Evolutionary conservation across 2,329 filamentous ascomycete genomes (phyloP), one percentile per base, ranked within the genome.

Genomic region (Penicillium sp.): DNA sequence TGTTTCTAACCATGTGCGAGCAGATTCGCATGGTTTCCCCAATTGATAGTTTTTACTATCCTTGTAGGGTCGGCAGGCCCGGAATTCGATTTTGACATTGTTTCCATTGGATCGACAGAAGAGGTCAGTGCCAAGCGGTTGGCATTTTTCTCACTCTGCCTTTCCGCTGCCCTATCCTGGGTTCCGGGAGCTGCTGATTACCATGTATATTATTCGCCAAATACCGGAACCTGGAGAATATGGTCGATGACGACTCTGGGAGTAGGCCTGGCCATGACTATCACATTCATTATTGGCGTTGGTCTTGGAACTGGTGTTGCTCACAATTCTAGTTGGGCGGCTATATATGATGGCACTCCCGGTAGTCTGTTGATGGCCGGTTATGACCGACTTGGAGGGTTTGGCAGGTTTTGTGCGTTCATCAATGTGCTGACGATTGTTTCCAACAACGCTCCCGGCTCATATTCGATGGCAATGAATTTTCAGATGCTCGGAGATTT

Each of bases 391-490:
- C 71, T 82, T 5, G 78, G 79, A 13, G 72, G 67, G 3, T 81
- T 82, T 63, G 79, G 80, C 13, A 75, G 76, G 46, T 77, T 82
- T 65, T 81, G 79, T 58, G 75, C 75, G 11, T 76, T 79, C 59
- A 71, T 82, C 58, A 72, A 81, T 58, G 76, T 78, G 17, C 70
- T 82, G 7, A 75, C 77, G 3, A 70, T 79, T 56, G 73, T 82
- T 46, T 75, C 78, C 5, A 82, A 81, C 67, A 82, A 80, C 60
- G 76, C 76, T 2, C 80, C 80, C 1, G 76, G 77, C 3, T 76
- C 78, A 1, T 83, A 82, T 67, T 79, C 79, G 3, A 80, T 79
- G 65, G 76, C 78, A 2, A 73, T 82, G 65, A 78, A 76, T 30
- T 77, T 82, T 61, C 80, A 82, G 64, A 76, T 79, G 69, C 67